These are phyloP conservation scores for Hirschfeldia incana DNA, from an alignment of 345 rosid genomes.

Conservation along the genomic window DNA sequence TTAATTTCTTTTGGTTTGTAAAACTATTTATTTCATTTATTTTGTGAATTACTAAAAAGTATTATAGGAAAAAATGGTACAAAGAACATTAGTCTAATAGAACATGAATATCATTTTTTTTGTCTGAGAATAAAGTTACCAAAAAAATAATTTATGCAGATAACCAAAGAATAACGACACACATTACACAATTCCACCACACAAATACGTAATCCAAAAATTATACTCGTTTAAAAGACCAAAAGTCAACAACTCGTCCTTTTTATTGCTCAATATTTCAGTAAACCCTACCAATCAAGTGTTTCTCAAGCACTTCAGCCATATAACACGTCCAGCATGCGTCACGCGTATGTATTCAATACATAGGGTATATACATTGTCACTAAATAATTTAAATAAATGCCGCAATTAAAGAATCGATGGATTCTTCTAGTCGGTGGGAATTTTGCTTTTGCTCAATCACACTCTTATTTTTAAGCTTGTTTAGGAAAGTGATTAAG, in stretches of 20 bases:
- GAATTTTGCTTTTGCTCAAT: constrained; percentile 22
- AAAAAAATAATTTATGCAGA: too few relatives aligned
- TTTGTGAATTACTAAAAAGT: too few relatives aligned
- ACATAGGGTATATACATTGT: background rate
- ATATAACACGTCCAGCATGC: background rate
- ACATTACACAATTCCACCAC: background rate
- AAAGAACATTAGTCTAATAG: too few relatives aligned
- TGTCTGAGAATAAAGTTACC: too few relatives aligned
- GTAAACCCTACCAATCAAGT: background rate
- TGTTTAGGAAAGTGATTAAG: constrained; percentile 36
- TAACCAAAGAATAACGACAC: background rate
- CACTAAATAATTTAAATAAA: background rate
- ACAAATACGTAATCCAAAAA: background rate
- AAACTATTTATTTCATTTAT: too few relatives aligned
- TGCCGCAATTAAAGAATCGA: background rate
- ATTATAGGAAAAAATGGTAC: too few relatives aligned
- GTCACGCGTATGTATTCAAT: constrained; percentile 20
- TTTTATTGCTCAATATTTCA: background rate
- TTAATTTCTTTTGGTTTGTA: too few relatives aligned
- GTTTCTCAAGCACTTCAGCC: too few relatives aligned
- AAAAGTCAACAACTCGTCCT: background rate
- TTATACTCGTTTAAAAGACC: background rate
- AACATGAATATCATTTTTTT: too few relatives aligned
- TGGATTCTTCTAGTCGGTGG: constrained; percentile 20
- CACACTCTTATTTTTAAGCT: constrained; percentile 22